These are phyloP conservation scores for Calonectria crousiana DNA, from an alignment of 2,329 filamentous ascomycete genomes.

Conservation along the genomic window DNA sequence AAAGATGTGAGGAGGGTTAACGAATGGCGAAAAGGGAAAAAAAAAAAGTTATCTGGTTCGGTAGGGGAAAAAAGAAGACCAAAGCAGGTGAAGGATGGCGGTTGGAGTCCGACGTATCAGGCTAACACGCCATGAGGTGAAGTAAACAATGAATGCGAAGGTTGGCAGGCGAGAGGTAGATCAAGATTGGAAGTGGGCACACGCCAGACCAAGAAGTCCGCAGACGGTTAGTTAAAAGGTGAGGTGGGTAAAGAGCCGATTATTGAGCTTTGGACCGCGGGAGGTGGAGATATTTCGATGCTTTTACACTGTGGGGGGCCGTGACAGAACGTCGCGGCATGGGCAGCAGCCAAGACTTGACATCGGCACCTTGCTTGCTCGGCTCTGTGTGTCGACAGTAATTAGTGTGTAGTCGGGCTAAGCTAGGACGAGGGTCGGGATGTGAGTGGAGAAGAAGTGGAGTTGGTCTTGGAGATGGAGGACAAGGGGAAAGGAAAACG, in stretches of 20 bases:
- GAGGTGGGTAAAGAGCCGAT: constrained; percentile 18
- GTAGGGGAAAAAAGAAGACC: background rate
- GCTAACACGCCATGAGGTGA: background rate
- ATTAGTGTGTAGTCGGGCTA: constrained; percentile 14
- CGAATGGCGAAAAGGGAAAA: background rate
- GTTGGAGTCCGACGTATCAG: background rate
- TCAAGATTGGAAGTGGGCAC: constrained; percentile 9
- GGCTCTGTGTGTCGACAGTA: constrained; percentile 12
- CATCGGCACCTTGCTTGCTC: constrained; percentile 17
- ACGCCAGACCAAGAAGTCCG: constrained; percentile 9
- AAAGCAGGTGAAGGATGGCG: background rate
- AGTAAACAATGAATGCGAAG: constrained; percentile 1
- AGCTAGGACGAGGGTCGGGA: constrained; percentile 15
- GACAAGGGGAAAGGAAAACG: background rate
- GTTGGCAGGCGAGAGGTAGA: background rate
- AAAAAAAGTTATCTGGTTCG: background rate
- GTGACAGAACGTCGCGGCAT: constrained; percentile 11
- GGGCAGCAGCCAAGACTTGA: constrained; percentile 5
- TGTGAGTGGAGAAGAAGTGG: constrained; percentile 21
- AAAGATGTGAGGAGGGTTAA: background rate
- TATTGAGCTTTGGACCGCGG: constrained; percentile 12
- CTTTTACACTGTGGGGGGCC: constrained; percentile 22
- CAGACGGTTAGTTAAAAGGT: constrained; percentile 21
- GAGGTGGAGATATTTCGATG: constrained; percentile 13
- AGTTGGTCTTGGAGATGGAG: constrained; percentile 15